Evolutionary conservation across 768 basidiomycete genomes (phyloP), one percentile per base, ranked within the genome.

Genomic region (Trametes gibbosa): DNA sequence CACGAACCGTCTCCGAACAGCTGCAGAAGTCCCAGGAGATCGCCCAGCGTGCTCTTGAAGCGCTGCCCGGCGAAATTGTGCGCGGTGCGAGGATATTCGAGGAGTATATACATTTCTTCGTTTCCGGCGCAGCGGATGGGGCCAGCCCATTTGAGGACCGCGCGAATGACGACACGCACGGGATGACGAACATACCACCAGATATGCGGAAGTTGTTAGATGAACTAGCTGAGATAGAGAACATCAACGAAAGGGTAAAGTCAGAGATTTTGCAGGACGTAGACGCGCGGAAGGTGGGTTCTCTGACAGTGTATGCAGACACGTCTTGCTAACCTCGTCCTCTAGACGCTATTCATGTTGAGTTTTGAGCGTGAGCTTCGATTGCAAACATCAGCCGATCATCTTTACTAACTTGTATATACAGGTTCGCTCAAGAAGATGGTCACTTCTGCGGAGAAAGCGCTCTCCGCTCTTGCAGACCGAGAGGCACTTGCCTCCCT

Each of bases 331-430:
- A 14, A 19, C 24, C 6, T 8, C n/a, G 32, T 29, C 9, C 8
- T 40, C 9, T 46, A 81, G 81, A 75, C 73, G 1, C 50, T 81
- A 23, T 70, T 81, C 63, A 68, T 75, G 65, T 66, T 82, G 17
- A 77, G 75, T 37, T 71, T 82, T 19, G 80, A 82, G 66, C 75
- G 80, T 81, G 59, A 67, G 77, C 70, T 17, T 45, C 21, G 19
- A 5, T 17, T 17, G 37, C 14, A 21, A 3, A 19, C 24, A 34
- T 14, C 8, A 5, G n/a, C 5, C 8, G 24, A 13, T 32, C 5
- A 25, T 35, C 12, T 34, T 10, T 5, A 16, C 16, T 10, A 32
- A 16, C 16, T 23, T 1, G 24, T 25, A 1, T 14, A 21, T n/a
- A 14, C 13, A 65, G 66, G 59, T 13, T 61, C 63, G 14, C 34